Evolutionary conservation across 2,329 filamentous ascomycete genomes (phyloP), one percentile per base, ranked within the genome.

Genomic region (Uncinocarpus reesii): DNA sequence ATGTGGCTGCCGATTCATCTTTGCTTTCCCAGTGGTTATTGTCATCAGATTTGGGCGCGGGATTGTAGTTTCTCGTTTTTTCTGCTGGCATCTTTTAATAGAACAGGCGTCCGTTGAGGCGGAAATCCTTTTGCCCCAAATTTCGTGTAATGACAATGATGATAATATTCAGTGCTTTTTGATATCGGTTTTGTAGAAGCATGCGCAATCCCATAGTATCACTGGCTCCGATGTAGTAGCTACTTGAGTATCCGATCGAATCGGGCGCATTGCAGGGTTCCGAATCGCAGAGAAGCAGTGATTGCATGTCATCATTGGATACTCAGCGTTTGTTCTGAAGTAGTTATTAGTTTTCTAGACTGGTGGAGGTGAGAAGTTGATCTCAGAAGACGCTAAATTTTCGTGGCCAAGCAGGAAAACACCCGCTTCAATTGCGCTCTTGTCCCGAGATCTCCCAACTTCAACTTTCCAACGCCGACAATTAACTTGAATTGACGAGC

Each of bases 21-120:
- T 28, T 37, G 26, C 28, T 41, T 34, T 37, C 38, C 42, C 42
- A 49, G 45, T 42, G 41, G 41, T 43, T 45, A 47, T 47, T 40
- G 35, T 40, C 28, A 15, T 47, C 46, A 37, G 24, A 42, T 36
- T 37, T 42, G 46, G 46, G 46, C 32, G 38, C 20, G 31, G 46
- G 20, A 29, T 31, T 42, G 46, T 48, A 48, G 46, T 23, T 48
- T 42, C 38, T 48, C 32, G 4, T 42, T 20, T 42, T n/a, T 42
- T 34, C 15, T 42, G 24, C 32, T 41, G 34, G 26, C 36, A 41
- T 41, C 5, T 41, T 40, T 47, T 41, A 47, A 47, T 47, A 47
- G 45, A 47, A 46, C 26, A 11, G 38, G 24, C 2, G 34, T 45
- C 24, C 24, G 36, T 35, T 28, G 36, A 40, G 28, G 28, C 20